Base-by-base conservation (phyloP, 2,329 filamentous ascomycete species). In the Ophiostoma angusticollis region DNA sequence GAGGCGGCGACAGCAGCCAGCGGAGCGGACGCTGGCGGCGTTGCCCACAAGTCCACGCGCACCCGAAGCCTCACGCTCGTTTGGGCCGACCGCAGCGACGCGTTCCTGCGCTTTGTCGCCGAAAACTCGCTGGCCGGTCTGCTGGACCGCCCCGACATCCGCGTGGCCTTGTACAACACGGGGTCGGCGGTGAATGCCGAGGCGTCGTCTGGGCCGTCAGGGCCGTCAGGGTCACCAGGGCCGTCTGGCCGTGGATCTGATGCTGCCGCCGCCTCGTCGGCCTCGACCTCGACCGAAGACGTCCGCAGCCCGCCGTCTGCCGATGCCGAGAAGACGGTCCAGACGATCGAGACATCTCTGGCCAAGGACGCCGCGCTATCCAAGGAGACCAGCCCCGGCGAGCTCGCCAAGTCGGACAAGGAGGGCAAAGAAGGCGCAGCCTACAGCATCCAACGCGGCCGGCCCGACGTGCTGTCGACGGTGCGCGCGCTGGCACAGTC, bases 51-150 rank as follows among this genome's bases (percentile, higher is more conserved):
- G 13, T 33, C 38, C 5, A 49, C 47, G 7, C 44, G 40, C 35
- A 47, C 45, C 2, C 41, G 36, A 18, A 28, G 35, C 30, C 16
- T 49, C 11, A 44, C 39, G 3, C 35, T 49, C 5, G 17, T 49
- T 25, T 49, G 44, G 44, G 30, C 39, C 12, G 40, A 49, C 32
- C 45, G 47, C 28, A 25, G 37, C 30, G 35, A 34, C 17, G 40
- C 16, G 6, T 43, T 35, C 23, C 28, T 49, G 3, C 40, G 33
- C 19, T n/a, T 31, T 9, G 11, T 45, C 5, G 39, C 37, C 16
- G 32, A 40, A 4, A 33, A 19, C 12, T 8, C 23, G 14, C 37
- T 49, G 8, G 27, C 19, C 9, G 13, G 9, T 3, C 13, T 45
- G 1, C 37, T 44, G 5, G 27, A 22, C 23, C 45, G 44, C 9